phyloP scores from a whole-genome alignment of 495 filamentous ascomycete genomes.

The Amorphotheca resinae region DNA sequence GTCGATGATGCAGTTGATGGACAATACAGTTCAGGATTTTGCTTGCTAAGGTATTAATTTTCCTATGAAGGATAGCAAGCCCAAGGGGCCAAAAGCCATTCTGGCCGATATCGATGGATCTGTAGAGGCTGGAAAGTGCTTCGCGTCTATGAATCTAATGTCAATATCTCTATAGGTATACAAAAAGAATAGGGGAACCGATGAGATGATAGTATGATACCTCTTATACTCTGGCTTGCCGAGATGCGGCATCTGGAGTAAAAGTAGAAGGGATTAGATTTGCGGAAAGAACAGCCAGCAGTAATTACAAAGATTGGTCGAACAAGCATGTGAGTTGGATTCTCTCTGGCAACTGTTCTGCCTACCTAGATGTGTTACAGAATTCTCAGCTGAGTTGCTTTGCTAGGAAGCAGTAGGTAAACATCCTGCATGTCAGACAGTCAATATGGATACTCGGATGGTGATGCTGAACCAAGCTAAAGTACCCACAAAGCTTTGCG shows the following conservation, averaged over 20 bases:
- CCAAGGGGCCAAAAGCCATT: conserved; percentile 43
- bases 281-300: no score
- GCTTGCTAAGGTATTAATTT: conserved; percentile 51
- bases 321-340: no score
- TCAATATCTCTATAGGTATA: neutral
- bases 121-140: conserved; percentile 32
- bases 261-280: conserved; percentile 10
- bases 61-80: conserved; percentile 54
- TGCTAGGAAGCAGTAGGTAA: no score
- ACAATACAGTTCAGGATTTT: conserved; percentile 32
- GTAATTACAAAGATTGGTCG: no score
- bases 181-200: no score
- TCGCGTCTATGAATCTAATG: neutral
- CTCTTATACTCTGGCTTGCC: conserved; percentile 45
- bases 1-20: conserved; percentile 23
- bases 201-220: conserved; percentile 50
- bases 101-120: conserved; percentile 39
- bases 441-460: no score
- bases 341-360: no score
- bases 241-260: conserved; percentile 16
- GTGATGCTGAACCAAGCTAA: no score
- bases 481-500: no score
- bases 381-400: no score
- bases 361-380: no score
- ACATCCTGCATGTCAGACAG: no score